These are phyloP conservation scores for Neurospora sublineolata DNA, from an alignment of 495 filamentous ascomycete genomes.

Conservation along the genomic window DNA sequence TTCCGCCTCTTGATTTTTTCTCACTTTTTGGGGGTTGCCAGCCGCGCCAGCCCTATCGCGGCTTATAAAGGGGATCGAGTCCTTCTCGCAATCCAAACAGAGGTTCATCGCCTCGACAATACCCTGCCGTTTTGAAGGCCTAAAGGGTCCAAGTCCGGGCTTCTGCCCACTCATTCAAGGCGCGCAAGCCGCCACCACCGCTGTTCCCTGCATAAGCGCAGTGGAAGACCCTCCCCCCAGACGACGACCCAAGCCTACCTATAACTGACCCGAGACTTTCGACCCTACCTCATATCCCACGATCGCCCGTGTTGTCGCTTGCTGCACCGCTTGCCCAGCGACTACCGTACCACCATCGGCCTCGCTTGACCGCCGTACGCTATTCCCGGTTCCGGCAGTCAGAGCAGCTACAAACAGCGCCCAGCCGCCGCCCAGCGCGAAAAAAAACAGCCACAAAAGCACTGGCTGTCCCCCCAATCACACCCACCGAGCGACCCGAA, in stretches of 20 bases:
- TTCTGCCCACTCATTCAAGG: constrained; percentile 21
- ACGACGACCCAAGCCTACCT: background rate
- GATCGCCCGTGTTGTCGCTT: constrained; percentile 1
- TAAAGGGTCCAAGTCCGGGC: constrained; percentile 10
- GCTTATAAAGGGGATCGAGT: background rate
- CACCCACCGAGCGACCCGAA: background rate
- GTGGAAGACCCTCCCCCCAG: constrained; percentile 10
- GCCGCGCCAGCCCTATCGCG: background rate
- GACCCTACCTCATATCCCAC: background rate
- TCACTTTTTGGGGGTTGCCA: background rate
- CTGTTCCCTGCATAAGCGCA: constrained; percentile 26
- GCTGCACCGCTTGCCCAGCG: background rate
- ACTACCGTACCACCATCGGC: background rate
- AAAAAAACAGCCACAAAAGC: background rate
- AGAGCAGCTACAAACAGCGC: background rate
- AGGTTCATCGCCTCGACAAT: constrained; percentile 5
- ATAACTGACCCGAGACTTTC: background rate
- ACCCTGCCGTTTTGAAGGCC: constrained; percentile 19
- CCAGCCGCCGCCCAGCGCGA: background rate
- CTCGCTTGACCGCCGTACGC: background rate
- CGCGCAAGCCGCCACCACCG: constrained; percentile 22
- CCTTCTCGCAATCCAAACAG: background rate
- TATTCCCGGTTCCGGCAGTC: background rate
- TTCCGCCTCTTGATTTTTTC: background rate
- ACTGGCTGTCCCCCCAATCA: constrained; percentile 5